Conservation (phyloP, 1,284 basidiomycete genomes). For the Puccinia hordei region DNA sequence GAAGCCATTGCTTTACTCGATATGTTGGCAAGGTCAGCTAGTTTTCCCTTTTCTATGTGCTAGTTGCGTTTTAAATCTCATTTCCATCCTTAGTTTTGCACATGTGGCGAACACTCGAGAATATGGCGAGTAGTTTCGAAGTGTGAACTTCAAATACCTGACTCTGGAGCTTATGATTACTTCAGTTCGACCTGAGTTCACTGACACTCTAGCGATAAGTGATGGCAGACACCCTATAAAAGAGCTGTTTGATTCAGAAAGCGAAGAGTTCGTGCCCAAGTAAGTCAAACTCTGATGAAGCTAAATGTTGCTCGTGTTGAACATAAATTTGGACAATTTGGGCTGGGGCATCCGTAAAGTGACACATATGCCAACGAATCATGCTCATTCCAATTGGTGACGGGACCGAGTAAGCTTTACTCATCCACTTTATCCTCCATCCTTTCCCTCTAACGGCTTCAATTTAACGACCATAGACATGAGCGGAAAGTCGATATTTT, state of each 20-base stretch:
- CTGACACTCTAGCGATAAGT: slow-evolving; percentile 79
- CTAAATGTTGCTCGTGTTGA: not conserved
- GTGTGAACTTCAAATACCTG: not conserved
- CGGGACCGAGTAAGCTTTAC: slow-evolving; percentile 38
- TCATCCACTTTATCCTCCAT: not conserved
- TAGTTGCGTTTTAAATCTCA: not conserved
- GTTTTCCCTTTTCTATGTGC: not conserved
- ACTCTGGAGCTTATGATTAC: not conserved
- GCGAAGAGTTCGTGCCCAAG: slow-evolving; percentile 46
- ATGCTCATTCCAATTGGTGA: slow-evolving; percentile 70
- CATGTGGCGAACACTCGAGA: slow-evolving; percentile 71
- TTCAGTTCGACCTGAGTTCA: slow-evolving; percentile 81
- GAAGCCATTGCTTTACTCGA: slow-evolving; percentile 74
- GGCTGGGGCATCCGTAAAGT: slow-evolving; percentile 45
- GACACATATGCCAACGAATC: slow-evolving; percentile 80
- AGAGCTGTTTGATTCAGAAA: slow-evolving; percentile 30
- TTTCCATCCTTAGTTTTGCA: slow-evolving; percentile 64
- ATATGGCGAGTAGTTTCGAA: slow-evolving; percentile 56
- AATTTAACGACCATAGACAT: slow-evolving; percentile 53
- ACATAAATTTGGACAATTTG: not conserved
- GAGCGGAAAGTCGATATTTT: slow-evolving; percentile 57
- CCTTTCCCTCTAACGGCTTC: not conserved
- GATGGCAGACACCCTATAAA: slow-evolving; percentile 72
- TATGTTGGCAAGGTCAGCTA: slow-evolving; percentile 69
- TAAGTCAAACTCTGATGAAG: not conserved